Base-by-base conservation (phyloP, 225 moss, liverwort and hornwort species). In the Marchantia paleacea region DNA sequence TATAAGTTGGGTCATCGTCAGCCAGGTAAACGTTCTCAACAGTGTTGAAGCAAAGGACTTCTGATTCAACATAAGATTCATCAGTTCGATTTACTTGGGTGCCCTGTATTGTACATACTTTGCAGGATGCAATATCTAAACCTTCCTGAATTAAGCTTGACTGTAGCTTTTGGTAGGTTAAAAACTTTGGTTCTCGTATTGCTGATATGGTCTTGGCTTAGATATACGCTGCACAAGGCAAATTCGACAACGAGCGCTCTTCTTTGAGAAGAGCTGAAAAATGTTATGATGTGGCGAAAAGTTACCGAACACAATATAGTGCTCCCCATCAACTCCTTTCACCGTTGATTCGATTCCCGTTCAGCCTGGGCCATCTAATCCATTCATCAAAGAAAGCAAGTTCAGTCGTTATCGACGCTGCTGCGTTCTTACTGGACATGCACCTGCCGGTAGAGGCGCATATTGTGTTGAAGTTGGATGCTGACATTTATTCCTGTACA, bases 1-100 rank as follows among this genome's bases (percentile, higher is more conserved):
- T 78, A 81, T 97, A 19, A 89, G 88, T 55, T 97, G 95, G 95
- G 90, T 94, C 24, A 88, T 97, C 60, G 72, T 92, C 0, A 95
- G 97, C 69, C 94, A 95, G 85, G 91, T 91, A 81, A 73, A 72
- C 50, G 7, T 18, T 29, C 19, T 47, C 4, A 20, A 10, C 19
- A 47, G 9, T 20, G 20, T 49, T 62, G n/a, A 24, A 16, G 24
- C n/a, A 22, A 62, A 58, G 13, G 58, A 15, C 1, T 62, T 24
- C n/a, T 16, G 39, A 61, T 22, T 5, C 22, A 20, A 29, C 6
- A 24, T 24, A 64, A 64, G 25, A 16, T 62, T 24, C 62, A 62
- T 7, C 22, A 22, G 22, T 61, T 61, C 19, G 7, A 24, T 62
- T 3, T 22, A 16, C 24, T 62, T 62, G 0, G 62, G 6, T 62